Evolutionary conservation across 2,329 filamentous ascomycete species (phyloP).

Genomic region (Colletotrichum sp.): DNA sequence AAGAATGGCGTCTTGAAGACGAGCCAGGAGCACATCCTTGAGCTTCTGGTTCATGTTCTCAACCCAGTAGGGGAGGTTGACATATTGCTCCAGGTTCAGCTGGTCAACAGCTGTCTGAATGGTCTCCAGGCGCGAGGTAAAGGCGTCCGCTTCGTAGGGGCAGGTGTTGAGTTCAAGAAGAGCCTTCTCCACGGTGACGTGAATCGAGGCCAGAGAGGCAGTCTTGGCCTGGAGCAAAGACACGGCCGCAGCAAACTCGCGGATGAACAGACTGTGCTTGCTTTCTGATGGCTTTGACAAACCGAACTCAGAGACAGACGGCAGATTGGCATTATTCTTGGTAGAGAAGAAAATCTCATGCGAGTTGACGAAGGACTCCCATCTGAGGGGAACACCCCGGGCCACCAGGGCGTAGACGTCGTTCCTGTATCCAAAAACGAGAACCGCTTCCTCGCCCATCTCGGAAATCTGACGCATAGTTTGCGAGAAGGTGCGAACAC

Average conservation of each 20-base stretch:
- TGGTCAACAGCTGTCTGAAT: constrained; percentile 96
- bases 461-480: constrained; percentile 82
- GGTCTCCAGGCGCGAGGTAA: constrained; percentile 79
- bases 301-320: constrained; percentile 43
- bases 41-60: constrained; percentile 85
- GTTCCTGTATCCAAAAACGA: constrained; percentile 90
- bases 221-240: constrained; percentile 90
- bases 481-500: constrained; percentile 90
- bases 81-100: constrained; percentile 93
- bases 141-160: constrained; percentile 78
- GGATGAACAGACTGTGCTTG: constrained; percentile 95
- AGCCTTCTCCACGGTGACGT: constrained; percentile 81
- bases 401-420: constrained; percentile 83
- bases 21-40: constrained; percentile 77
- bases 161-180: constrained; percentile 84
- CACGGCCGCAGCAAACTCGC: constrained; percentile 87
- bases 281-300: constrained; percentile 71
- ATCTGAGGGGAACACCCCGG: constrained; percentile 89
- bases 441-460: constrained; percentile 85
- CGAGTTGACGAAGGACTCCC: constrained; percentile 97
- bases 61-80: constrained; percentile 92
- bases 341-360: constrained; percentile 81
- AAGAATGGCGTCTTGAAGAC: constrained; percentile 82
- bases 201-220: constrained; percentile 76
- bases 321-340: constrained; percentile 44